These are phyloP conservation scores for Bryum argenteum DNA, from an alignment of 225 moss, liverwort and hornwort species.

Conservation along the genomic window DNA sequence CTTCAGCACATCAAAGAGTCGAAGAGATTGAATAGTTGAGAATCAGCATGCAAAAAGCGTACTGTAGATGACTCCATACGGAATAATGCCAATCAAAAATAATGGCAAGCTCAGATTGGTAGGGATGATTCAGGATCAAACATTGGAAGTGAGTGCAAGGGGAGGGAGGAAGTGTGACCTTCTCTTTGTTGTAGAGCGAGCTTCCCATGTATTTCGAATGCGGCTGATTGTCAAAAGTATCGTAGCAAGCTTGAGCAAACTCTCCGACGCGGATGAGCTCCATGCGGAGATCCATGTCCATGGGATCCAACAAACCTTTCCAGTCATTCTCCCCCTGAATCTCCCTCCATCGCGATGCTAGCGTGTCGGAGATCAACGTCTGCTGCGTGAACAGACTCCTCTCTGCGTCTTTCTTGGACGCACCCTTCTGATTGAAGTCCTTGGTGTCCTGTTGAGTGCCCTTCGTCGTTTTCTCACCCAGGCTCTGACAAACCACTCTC, in stretches of 20 bases:
- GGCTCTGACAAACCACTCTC: slow-evolving; percentile 9
- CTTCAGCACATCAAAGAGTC: too few species aligned
- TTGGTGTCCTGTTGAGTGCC: too few species aligned
- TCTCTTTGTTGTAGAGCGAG: not conserved
- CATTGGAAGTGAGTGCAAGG: too few species aligned
- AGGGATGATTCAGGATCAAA: too few species aligned
- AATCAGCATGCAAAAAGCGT: too few species aligned
- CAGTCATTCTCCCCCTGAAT: slow-evolving; percentile 58
- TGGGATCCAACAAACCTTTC: slow-evolving; percentile 55
- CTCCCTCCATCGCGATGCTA: slow-evolving; percentile 59
- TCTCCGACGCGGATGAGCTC: slow-evolving; percentile 73
- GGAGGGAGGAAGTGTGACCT: too few species aligned
- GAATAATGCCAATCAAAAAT: too few species aligned
- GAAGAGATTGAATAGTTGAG: too few species aligned
- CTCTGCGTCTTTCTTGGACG: not conserved
- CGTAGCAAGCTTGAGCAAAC: slow-evolving; percentile 64
- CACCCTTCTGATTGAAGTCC: too few species aligned
- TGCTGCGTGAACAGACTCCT: not conserved
- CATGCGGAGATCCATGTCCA: slow-evolving; percentile 52
- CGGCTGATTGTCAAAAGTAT: slow-evolving; percentile 54
- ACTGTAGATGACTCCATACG: too few species aligned
- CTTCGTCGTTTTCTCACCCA: not conserved
- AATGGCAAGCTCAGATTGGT: too few species aligned
- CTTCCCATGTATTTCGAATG: slow-evolving; percentile 49
- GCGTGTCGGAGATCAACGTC: slow-evolving; percentile 15